phyloP scores from a whole-genome alignment of 2,329 filamentous ascomycete species.

The Neonectria hederae region DNA sequence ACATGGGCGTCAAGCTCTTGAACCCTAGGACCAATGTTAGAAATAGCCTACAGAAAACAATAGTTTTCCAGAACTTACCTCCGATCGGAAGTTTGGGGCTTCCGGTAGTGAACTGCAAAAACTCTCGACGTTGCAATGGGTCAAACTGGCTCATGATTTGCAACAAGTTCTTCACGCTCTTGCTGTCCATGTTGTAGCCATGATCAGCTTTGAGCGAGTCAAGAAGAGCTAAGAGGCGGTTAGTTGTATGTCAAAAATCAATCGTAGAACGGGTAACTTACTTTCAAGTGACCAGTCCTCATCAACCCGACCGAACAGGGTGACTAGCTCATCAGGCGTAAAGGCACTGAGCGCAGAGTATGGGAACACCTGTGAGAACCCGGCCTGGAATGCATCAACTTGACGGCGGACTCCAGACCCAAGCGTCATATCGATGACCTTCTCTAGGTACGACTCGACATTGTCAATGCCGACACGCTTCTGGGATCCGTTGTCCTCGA shows the following conservation, averaged over 20 bases:
- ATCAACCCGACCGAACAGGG: constrained; percentile 89
- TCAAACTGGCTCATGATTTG: constrained; percentile 93
- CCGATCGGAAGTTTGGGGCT: constrained; percentile 98
- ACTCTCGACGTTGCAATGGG: constrained; percentile 81
- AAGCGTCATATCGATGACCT: constrained; percentile 90
- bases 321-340: constrained; percentile 93
- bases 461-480: constrained; percentile 87
- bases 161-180: constrained; percentile 90
- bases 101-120: constrained; percentile 96
- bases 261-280: constrained; percentile 59
- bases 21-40: constrained; percentile 73
- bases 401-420: constrained; percentile 89
- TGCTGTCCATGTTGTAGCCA: constrained; percentile 98
- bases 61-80: constrained; percentile 67
- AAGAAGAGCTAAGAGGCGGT: constrained; percentile 74
- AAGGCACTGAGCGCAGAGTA: constrained; percentile 93
- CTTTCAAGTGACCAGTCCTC: constrained; percentile 99
- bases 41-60: constrained; percentile 2
- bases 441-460: constrained; percentile 87
- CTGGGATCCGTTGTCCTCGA: constrained; percentile 78
- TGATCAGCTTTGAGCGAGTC: constrained; percentile 99
- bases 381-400: constrained; percentile 87
- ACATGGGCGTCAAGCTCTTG: constrained; percentile 96
- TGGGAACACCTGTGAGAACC: constrained; percentile 96
- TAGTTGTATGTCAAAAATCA: constrained; percentile 16